Evolutionary conservation across 31 red algal genomes (phyloP), one percentile per base, ranked within the genome.

Genomic region (Odonthalia washingtoniensis): DNA sequence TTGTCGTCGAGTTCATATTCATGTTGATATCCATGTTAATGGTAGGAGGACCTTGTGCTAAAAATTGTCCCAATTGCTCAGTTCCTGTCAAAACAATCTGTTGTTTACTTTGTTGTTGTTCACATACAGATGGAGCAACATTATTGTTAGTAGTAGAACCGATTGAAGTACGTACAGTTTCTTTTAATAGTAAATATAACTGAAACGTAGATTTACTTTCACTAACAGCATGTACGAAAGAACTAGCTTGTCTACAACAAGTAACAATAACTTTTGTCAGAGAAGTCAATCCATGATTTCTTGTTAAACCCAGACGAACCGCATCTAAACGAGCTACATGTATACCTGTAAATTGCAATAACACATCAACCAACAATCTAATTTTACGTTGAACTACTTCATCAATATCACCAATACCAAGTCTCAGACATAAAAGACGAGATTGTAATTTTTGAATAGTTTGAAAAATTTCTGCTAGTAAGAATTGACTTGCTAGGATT

Each of bases 11-110:
- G n/a, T n/a, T n/a, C n/a, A n/a, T n/a, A n/a, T n/a, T n/a, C n/a
- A 61, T 61, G 3, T 37, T 61, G 30, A 80, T 64, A 2, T 61
- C 53, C 28, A 64, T 80, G 18, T 49, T 38, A 28, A 33, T 36
- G 37, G 76, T n/a, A 32, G 76, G 42, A 3, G 43, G 40, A 49
- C 42, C 39, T 62, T 90, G 77, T 65, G 72, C 76, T 78, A 77
- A 90, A 90, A 90, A 90, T 37, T 90, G 87, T 24, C 78, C 87
- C 31, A 90, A 70, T 39, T 82, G 87, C 0, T 70, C 87, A 46
- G 78, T 70, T n/a, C n/a, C n/a, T n/a, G n/a, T n/a, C n/a, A n/a
- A n/a, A n/a, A n/a, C n/a, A n/a, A 77, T 44, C 40, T 90, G 67
- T n/a, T n/a, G n/a, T n/a, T n/a, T n/a, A n/a, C n/a, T n/a, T n/a